Percentiles rank a stretch among this genome's conserved stretches.
These are phyloP conservation scores for Paramecium caudatum DNA, from an alignment of 73 alveolate species.

Conservation along the genomic window DNA sequence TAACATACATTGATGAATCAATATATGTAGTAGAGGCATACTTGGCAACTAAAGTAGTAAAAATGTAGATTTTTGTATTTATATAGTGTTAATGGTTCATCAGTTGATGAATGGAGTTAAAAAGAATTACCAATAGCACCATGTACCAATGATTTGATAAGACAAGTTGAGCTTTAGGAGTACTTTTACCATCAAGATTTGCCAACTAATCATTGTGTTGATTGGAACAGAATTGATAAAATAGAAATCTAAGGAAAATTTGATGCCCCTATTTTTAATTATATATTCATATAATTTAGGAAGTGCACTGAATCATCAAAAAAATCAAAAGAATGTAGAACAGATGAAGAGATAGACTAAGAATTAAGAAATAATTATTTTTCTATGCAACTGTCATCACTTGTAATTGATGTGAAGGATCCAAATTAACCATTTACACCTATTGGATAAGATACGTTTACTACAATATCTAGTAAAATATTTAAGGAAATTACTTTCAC, in stretches of 20 bases:
- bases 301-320: neutral
- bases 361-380: neutral
- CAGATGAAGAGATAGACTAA: neutral
- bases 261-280: neutral
- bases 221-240: neutral
- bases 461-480: neutral
- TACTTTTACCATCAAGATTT: neutral
- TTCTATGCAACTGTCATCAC: neutral
- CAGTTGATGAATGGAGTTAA: neutral
- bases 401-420: neutral
- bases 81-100: neutral
- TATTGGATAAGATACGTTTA: neutral
- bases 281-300: neutral
- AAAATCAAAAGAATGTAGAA: slow-evolving; percentile 1
- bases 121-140: neutral
- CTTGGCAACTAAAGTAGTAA: neutral
- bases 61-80: neutral
- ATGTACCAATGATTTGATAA: neutral
- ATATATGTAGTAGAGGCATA: neutral
- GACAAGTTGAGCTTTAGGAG: neutral
- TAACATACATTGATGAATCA: slow-evolving; percentile 43
- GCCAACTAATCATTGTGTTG: slow-evolving; percentile 6
- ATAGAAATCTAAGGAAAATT: neutral
- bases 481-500: neutral
- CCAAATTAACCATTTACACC: neutral